Conservation (phyloP, 208 protist genomes). For the Acanthamoeba castellanii region DNA sequence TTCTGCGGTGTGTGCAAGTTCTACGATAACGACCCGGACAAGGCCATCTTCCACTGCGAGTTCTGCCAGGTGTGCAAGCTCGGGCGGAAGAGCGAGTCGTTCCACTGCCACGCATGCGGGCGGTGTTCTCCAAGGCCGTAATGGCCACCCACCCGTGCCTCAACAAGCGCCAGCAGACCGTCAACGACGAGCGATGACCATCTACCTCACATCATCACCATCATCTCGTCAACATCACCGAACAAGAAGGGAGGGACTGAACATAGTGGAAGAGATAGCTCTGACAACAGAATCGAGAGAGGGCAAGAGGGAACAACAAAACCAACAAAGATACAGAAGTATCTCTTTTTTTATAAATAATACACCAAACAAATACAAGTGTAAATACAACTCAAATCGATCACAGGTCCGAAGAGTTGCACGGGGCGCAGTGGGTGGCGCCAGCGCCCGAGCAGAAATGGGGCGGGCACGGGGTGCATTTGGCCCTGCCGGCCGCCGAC, state of each 20-base stretch:
- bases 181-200: background rate
- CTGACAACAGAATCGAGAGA: background rate
- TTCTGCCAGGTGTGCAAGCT: constrained; percentile 65
- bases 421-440: too few relatives aligned
- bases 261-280: background rate
- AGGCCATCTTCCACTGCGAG: constrained; percentile 53
- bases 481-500: too few relatives aligned
- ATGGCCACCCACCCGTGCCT: constrained; percentile 54
- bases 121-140: constrained; percentile 57
- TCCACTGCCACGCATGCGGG: constrained; percentile 50
- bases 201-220: background rate
- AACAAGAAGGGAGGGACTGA: too few relatives aligned
- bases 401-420: too few relatives aligned
- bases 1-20: constrained; percentile 41
- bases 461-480: too few relatives aligned
- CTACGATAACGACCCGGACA: constrained; percentile 48
- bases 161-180: constrained; percentile 32
- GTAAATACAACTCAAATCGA: too few relatives aligned
- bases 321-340: constrained; percentile 17
- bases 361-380: background rate
- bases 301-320: background rate
- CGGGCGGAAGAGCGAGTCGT: constrained; percentile 17
- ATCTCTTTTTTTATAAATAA: background rate
- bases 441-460: too few relatives aligned
- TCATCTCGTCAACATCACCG: too few relatives aligned